Base-by-base conservation (phyloP, 2,329 filamentous ascomycete species). In the Fusarium aywerte region DNA sequence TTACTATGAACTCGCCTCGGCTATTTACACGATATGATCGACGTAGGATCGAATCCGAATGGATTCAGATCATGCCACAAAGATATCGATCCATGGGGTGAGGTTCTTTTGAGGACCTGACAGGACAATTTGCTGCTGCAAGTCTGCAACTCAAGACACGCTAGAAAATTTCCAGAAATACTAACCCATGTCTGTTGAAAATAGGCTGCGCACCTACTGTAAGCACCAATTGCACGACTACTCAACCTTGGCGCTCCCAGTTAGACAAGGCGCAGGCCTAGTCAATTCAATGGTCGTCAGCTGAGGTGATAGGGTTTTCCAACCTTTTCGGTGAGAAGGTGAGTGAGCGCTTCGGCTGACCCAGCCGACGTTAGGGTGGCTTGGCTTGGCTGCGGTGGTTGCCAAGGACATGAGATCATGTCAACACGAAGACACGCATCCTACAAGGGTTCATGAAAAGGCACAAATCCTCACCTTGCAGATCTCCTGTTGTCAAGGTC, bases 151-250 rank as follows among this genome's bases (percentile, higher is more conserved):
- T 54, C 35, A 65, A 62, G 57, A 59, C 47, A 49, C 68, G 68
- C 71, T 73, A 73, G 71, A 73, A 73, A 71, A 57, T 63, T 73
- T 73, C 71, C 54, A 73, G 71, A 73, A 73, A 52, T 57, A 65
- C 43, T 31, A 39, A 35, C 38, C 58, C 66, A 43, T 45, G 58
- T 53, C 23, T 35, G 21, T 54, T 35, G 23, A 44, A 33, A 61
- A 44, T 42, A 45, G 29, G 7, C 23, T 38, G 29, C 20, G 20
- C 40, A 32, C 23, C 57, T 36, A 49, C 21, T 15, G 21, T 25
- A 25, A 32, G 23, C 39, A 60, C 38, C n/a, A 27, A 42, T 51
- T 42, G 51, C 54, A 45, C 27, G 44, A 55, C 57, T 44, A 39
- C 49, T 58, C 15, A 27, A 58, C 33, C 56, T 60, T 61, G 49